Percentiles rank a stretch among this genome's conserved stretches.
Conservation (phyloP, 2,329 filamentous ascomycete genomes). For the Seiridium cupressi region DNA sequence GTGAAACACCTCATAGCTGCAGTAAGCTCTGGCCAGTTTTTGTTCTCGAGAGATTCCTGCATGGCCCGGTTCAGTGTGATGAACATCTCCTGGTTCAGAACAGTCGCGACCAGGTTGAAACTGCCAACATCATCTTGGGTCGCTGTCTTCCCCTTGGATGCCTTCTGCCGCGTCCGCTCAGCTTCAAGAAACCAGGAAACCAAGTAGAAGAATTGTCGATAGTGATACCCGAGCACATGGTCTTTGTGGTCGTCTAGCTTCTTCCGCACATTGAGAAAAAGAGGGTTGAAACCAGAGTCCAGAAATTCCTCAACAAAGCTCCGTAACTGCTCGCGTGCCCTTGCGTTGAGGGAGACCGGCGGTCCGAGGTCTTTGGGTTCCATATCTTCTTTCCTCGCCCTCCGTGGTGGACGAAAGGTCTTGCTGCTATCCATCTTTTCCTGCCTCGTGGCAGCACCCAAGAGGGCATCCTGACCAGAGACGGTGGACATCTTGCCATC, state of each 20-base stretch:
- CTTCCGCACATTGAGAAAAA: constrained; percentile 81
- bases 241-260: constrained; percentile 88
- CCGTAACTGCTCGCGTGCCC: constrained; percentile 74
- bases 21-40: constrained; percentile 83
- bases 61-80: constrained; percentile 83
- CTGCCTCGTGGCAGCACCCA: constrained; percentile 69
- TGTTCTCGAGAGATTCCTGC: constrained; percentile 75
- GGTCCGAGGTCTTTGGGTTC: constrained; percentile 75
- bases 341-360: constrained; percentile 65
- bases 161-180: constrained; percentile 69
- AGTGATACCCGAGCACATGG: constrained; percentile 74
- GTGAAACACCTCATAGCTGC: constrained; percentile 93
- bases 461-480: constrained; percentile 82
- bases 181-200: constrained; percentile 91
- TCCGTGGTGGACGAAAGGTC: constrained; percentile 80
- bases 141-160: constrained; percentile 42
- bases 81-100: constrained; percentile 93
- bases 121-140: constrained; percentile 61
- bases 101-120: constrained; percentile 83
- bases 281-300: constrained; percentile 91
- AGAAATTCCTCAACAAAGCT: constrained; percentile 90
- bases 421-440: constrained; percentile 90
- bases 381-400: constrained; percentile 58
- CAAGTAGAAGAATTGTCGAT: constrained; percentile 87
- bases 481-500: constrained; percentile 82